Percentiles rank a stretch among this genome's conserved stretches.
phyloP scores from a whole-genome alignment of 257 asterid species.

The Salvia miltiorrhiza region DNA sequence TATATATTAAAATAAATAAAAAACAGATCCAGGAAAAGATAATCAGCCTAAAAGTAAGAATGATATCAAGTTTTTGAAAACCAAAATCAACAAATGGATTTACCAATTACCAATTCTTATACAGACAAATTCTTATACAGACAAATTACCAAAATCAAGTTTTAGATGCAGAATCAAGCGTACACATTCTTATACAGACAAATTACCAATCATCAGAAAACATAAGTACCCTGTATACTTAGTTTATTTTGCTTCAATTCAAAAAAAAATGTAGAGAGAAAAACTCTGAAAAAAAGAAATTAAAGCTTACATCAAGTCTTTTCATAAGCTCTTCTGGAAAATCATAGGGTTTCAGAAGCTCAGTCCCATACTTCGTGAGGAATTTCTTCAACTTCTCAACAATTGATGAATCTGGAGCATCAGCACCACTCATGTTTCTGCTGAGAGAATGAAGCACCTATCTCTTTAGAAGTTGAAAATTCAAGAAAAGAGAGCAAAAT shows the following conservation, averaged over 20 bases:
- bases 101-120: too few relatives aligned
- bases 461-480: neutral
- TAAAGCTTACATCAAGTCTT: conserved; percentile 19
- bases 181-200: neutral
- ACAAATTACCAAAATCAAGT: neutral
- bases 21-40: conserved; percentile 5
- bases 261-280: neutral
- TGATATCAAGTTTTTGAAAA: neutral
- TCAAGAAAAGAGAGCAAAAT: neutral
- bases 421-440: neutral
- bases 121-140: neutral
- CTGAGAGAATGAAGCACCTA: conserved; percentile 5
- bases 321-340: conserved; percentile 10
- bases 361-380: neutral
- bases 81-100: neutral
- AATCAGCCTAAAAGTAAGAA: neutral
- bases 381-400: neutral
- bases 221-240: neutral
- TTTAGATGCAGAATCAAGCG: conserved; percentile 9
- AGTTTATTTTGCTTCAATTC: neutral
- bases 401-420: neutral
- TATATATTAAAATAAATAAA: too few relatives aligned
- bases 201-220: neutral
- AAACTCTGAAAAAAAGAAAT: neutral
- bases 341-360: conserved; percentile 15